Conservation (phyloP, 176 grass and related monocot species). For the Urochloa ruziziensis region DNA sequence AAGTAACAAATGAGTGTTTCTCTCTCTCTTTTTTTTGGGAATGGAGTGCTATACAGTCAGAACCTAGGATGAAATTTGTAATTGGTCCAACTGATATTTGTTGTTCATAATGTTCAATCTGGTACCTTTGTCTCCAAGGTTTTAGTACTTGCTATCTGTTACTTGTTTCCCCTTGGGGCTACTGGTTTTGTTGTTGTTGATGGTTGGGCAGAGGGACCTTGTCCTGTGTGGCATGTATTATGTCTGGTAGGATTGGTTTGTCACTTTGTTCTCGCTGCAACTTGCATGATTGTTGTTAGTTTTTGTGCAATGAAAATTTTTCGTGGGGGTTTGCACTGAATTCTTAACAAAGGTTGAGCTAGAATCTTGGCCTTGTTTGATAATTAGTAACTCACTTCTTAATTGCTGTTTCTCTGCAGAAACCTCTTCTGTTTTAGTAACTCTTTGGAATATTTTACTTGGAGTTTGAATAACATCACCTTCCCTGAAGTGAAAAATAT, state of each 20-base stretch:
- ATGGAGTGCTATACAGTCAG: background rate
- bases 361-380: conserved; percentile 25
- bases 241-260: background rate
- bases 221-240: background rate
- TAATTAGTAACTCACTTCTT: background rate
- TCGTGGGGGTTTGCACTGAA: background rate
- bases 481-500: conserved; percentile 50
- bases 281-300: background rate
- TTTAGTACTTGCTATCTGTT: background rate
- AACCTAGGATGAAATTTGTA: background rate
- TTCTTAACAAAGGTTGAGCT: background rate
- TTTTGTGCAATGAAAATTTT: background rate
- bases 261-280: background rate
- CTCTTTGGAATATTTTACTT: conserved; percentile 2
- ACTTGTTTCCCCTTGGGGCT: background rate
- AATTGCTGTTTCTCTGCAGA: conserved; percentile 37
- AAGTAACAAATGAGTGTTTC: background rate
- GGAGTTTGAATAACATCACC: conserved; percentile 25
- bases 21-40: background rate
- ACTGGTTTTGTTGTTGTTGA: background rate
- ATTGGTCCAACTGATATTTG: background rate
- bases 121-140: background rate
- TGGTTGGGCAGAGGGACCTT: background rate
- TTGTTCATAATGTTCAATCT: background rate
- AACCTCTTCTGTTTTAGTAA: background rate